Evolutionary conservation across 805 yeast genomes (phyloP).

Genomic region (Kluyveromyces dobzhanskii): DNA sequence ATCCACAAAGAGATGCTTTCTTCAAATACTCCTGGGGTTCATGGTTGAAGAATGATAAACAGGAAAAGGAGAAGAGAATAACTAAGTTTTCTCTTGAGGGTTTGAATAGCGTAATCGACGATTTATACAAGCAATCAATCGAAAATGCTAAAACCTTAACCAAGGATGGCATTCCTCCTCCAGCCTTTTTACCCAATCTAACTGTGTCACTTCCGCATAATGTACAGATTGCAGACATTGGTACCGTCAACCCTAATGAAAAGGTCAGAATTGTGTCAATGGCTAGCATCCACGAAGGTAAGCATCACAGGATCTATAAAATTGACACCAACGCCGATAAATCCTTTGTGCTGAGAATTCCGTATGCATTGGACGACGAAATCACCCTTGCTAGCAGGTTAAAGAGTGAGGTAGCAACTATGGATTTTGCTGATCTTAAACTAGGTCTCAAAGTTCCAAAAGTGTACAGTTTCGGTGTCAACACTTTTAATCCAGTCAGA

Average conservation of each 20-base stretch:
- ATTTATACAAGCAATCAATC: constrained; percentile 33
- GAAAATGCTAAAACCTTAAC: constrained; percentile 23
- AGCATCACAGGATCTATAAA: constrained; percentile 82
- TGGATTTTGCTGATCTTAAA: constrained; percentile 68
- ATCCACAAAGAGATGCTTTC: constrained; percentile 62
- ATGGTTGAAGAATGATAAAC: constrained; percentile 75
- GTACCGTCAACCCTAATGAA: constrained; percentile 36
- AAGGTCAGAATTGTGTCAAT: constrained; percentile 55
- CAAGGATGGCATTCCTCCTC: constrained; percentile 29
- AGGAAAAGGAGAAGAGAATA: constrained; percentile 65
- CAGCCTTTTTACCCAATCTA: constrained; percentile 33
- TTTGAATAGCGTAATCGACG: constrained; percentile 43
- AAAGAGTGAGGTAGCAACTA: constrained; percentile 87
- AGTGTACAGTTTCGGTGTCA: constrained; percentile 57
- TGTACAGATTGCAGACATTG: constrained; percentile 34
- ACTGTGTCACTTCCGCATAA: constrained; percentile 43
- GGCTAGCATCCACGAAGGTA: constrained; percentile 86
- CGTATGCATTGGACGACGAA: constrained; percentile 69
- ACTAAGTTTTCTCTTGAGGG: constrained; percentile 83
- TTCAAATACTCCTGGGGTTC: constrained; percentile 93
- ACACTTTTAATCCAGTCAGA: constrained; percentile 51
- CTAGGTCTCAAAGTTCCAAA: constrained; percentile 65
- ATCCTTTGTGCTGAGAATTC: constrained; percentile 70
- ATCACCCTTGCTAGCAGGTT: constrained; percentile 57
- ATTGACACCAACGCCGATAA: constrained; percentile 54